Evolutionary conservation across 163 green algal species (phyloP).

Genomic region (Scenedesmus sp.): DNA sequence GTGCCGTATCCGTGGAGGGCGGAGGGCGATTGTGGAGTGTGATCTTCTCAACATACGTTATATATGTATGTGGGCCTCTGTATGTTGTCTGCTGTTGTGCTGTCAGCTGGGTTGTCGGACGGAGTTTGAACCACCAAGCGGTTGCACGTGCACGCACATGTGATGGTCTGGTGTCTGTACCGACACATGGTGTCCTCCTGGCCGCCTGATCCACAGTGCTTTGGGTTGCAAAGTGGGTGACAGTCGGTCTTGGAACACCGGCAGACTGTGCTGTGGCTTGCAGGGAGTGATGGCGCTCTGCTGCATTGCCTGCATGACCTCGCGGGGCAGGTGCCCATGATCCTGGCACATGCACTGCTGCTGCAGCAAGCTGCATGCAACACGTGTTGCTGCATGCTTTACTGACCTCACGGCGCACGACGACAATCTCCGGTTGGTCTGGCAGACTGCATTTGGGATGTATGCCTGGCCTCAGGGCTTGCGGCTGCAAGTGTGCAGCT

Average conservation of each 20-base stretch:
- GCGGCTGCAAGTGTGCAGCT: too few relatives aligned
- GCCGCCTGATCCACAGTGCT: not conserved
- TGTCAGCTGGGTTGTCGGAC: not conserved
- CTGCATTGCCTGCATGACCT: not conserved
- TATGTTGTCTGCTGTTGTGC: not conserved
- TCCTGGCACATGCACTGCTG: not conserved
- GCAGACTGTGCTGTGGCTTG: not conserved
- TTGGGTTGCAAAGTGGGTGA: not conserved
- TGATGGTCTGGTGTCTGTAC: not conserved
- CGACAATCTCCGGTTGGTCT: too few relatives aligned
- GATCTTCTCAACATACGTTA: not conserved
- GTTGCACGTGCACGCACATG: not conserved
- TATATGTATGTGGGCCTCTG: not conserved
- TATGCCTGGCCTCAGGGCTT: too few relatives aligned
- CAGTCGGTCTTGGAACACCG: too few relatives aligned
- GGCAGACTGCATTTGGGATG: too few relatives aligned
- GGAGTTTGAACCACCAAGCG: not conserved
- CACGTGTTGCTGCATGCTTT: not conserved
- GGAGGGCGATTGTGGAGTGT: not conserved
- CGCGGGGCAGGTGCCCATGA: not conserved
- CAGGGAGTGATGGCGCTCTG: not conserved
- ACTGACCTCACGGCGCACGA: not conserved
- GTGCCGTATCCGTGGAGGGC: not conserved
- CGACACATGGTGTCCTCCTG: not conserved
- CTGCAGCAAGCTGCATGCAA: not conserved